Base-by-base conservation (phyloP, 2,329 filamentous ascomycete genomes). In the Paecilomyces sp. region DNA sequence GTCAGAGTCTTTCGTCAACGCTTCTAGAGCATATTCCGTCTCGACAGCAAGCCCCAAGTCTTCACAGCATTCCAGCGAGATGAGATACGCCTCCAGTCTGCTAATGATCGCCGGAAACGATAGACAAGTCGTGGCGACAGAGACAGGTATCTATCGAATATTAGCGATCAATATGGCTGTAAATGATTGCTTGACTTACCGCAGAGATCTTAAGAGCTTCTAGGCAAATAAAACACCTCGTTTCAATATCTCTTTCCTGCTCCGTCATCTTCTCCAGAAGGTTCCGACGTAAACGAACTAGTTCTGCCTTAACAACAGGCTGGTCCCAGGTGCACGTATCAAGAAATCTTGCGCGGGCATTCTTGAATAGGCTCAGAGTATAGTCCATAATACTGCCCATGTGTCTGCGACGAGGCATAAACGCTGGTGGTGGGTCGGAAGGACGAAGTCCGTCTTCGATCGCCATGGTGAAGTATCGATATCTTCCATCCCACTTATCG, bases 1-100 rank as follows among this genome's bases (percentile, higher is more conserved):
- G 65, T 95, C 90, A 0, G 89, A 92, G 67, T 97, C 91, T 69
- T 99, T 97, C 0, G 94, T 99, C 59, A 97, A 79, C 0, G 94
- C 92, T 69, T 97, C 92, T 0, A 99, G 80, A 0, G 92, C 92
- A 30, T 95, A 78, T 1, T 83, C 80, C 0, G 90, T 83, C 0
- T 80, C 79, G 13, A 96, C 82, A 0, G 81, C 68, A 0, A 97
- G 78, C 2, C 82, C 82, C 0, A 97, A 75, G 18, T 84, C 72
- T 1, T 81, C 72, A 64, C 88, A 91, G 0, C 87, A 89, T 63
- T 99, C 93, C 0, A 89, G 73, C 0, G 88, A 86, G 63, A 97
- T 90, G 3, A 97, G 79, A 60, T 88, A 89, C 0, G 88, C 87
- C 64, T 99, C 92, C 6, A 97, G 76, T 9, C 91, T 86, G 68